Percentiles rank a stretch among this genome's conserved stretches.
These are phyloP conservation scores for Neovahlkampfia damariscottae DNA, from an alignment of 78 protist species.

Conservation along the genomic window DNA sequence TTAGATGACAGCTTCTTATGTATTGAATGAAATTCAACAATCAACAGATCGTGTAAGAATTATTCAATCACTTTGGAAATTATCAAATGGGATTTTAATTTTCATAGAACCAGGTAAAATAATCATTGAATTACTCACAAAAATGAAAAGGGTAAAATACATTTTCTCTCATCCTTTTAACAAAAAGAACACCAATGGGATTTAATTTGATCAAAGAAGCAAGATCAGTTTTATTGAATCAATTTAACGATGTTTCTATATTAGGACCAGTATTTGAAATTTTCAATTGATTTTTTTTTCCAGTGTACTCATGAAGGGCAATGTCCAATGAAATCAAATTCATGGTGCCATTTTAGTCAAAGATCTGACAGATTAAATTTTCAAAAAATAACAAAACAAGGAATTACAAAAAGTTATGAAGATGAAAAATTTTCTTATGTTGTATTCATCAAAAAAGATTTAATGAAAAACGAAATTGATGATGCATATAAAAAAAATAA, in stretches of 20 bases:
- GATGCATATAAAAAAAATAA: no score
- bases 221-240: conserved; percentile 22
- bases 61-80: conserved; percentile 28
- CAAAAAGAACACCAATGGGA: conserved; percentile 58
- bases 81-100: conserved; percentile 34
- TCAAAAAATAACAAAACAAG: conserved; percentile 32
- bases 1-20: conserved; percentile 51
- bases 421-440: conserved; percentile 49
- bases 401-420: conserved; percentile 24
- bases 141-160: no score
- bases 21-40: conserved; percentile 31
- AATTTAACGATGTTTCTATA: background rate
- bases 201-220: conserved; percentile 23
- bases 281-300: no score
- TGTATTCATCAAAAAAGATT: conserved; percentile 19
- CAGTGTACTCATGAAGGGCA: conserved; percentile 43
- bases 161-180: no score
- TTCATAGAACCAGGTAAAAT: conserved; percentile 47
- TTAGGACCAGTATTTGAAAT: conserved; percentile 13
- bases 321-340: conserved; percentile 37
- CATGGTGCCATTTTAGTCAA: conserved; percentile 58
- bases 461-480: no score
- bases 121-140: no score
- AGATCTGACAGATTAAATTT: conserved; percentile 29
- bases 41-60: conserved; percentile 17